Conservation (phyloP, 257 asterid species). For the Plectranthus barbatus region DNA sequence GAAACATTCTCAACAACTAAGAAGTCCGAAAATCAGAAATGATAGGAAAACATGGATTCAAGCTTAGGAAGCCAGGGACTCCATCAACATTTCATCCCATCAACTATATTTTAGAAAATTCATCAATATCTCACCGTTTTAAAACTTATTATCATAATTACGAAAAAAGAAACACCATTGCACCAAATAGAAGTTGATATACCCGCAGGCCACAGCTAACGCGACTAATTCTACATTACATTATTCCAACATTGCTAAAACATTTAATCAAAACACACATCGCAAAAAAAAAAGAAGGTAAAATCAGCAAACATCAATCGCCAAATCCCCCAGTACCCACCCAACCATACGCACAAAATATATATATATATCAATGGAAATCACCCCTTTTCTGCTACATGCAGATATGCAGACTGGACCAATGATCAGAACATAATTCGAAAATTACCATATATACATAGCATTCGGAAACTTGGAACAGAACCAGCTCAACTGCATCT, state of each 20-base stretch:
- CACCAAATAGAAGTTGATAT: background rate
- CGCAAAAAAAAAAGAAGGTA: background rate
- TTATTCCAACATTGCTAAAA: background rate
- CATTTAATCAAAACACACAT: background rate
- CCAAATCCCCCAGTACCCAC: too few relatives aligned
- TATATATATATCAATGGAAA: too few relatives aligned
- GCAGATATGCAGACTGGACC: background rate
- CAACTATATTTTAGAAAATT: background rate
- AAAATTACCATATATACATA: constrained; percentile 75
- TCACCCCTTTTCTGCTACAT: background rate
- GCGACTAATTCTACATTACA: background rate
- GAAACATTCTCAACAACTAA: too few relatives aligned
- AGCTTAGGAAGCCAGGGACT: background rate
- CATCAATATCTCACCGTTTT: background rate
- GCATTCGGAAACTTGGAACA: constrained; percentile 84
- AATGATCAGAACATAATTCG: background rate
- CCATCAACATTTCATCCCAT: background rate
- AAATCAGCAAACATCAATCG: constrained; percentile 14
- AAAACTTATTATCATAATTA: background rate
- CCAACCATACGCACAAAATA: background rate
- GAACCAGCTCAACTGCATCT: constrained; percentile 56
- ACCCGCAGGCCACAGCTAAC: background rate
- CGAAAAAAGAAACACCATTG: too few relatives aligned
- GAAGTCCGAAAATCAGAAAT: background rate
- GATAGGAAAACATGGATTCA: background rate